A percentile compares a stretch with the other conserved stretches of the same genome.
Evolutionary conservation across 1,284 basidiomycete species (phyloP).

Genomic region (Abortiporus biennis): DNA sequence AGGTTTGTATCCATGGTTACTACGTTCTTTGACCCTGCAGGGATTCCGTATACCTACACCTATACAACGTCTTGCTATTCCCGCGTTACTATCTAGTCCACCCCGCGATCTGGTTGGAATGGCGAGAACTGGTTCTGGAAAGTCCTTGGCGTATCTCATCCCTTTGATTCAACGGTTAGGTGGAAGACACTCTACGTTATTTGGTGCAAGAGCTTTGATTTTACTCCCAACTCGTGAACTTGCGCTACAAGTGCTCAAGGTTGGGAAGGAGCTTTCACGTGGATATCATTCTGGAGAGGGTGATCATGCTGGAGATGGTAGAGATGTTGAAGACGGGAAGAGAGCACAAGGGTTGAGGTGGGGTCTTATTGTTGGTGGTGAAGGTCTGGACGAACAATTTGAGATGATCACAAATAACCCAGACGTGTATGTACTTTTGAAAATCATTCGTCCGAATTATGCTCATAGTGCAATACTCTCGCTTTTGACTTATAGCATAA

Average conservation of each 20-base stretch:
- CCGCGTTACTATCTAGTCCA: slow-evolving; percentile 78
- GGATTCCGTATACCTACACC: slow-evolving; percentile 96
- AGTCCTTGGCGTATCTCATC: slow-evolving; percentile 95
- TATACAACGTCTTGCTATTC: slow-evolving; percentile 91
- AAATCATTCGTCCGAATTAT: too few species aligned
- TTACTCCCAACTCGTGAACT: slow-evolving; percentile 92
- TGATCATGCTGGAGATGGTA: slow-evolving; percentile 61
- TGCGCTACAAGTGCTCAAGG: slow-evolving; percentile 89
- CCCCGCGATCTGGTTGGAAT: slow-evolving; percentile 96
- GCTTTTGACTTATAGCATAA: slow-evolving; percentile 56
- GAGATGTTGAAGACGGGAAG: slow-evolving; percentile 46
- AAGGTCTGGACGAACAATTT: slow-evolving; percentile 95
- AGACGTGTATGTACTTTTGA: slow-evolving; percentile 80
- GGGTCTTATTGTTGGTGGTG: slow-evolving; percentile 95
- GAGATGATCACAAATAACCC: slow-evolving; percentile 93
- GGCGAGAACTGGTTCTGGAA: slow-evolving; percentile 98
- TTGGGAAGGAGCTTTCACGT: slow-evolving; percentile 89
- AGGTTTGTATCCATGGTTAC: slow-evolving; percentile 82
- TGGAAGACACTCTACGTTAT: slow-evolving; percentile 72
- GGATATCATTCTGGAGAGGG: slow-evolving; percentile 63
- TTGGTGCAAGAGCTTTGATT: slow-evolving; percentile 86
- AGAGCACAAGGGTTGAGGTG: slow-evolving; percentile 76
- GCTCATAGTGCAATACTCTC: slow-evolving; percentile 5
- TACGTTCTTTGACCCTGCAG: slow-evolving; percentile 85
- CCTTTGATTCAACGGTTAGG: slow-evolving; percentile 87